phyloP scores from a whole-genome alignment of 2,329 filamentous ascomycete species.

The Didymella arachidicola region DNA sequence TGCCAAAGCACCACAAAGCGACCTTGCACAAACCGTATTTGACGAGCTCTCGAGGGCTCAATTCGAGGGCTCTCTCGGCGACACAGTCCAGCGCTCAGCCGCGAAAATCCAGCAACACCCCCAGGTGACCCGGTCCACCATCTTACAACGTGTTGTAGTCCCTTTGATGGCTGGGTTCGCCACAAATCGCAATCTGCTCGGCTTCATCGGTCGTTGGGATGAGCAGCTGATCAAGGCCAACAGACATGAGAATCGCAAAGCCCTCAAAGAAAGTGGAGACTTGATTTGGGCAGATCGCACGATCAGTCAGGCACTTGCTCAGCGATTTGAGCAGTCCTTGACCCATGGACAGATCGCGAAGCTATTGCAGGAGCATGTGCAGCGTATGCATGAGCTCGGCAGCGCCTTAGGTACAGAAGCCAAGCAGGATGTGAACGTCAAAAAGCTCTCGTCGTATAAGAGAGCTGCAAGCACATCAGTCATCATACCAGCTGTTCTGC shows the following conservation, averaged over 20 bases:
- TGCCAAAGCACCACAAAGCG: slow-evolving; percentile 27
- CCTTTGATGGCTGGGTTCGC: slow-evolving; percentile 48
- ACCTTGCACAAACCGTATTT: slow-evolving; percentile 42
- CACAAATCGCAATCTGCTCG: slow-evolving; percentile 44
- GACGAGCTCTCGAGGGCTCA: slow-evolving; percentile 37
- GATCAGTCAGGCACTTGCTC: slow-evolving; percentile 33
- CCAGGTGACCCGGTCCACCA: background rate
- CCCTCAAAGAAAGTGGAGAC: slow-evolving; percentile 26
- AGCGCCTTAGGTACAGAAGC: slow-evolving; percentile 21
- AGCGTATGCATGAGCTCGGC: slow-evolving; percentile 30
- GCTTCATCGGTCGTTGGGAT: slow-evolving; percentile 48
- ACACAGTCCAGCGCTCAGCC: background rate
- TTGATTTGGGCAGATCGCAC: slow-evolving; percentile 44
- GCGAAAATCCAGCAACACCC: background rate
- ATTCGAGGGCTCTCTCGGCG: slow-evolving; percentile 15
- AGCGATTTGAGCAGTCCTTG: slow-evolving; percentile 42
- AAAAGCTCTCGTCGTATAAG: slow-evolving; percentile 31
- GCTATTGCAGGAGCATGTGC: slow-evolving; percentile 40
- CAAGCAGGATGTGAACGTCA: slow-evolving; percentile 28
- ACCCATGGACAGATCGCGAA: slow-evolving; percentile 44
- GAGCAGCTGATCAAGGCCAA: slow-evolving; percentile 38
- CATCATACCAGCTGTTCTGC: slow-evolving; percentile 40
- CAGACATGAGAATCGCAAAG: slow-evolving; percentile 27
- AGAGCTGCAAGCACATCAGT: slow-evolving; percentile 40
- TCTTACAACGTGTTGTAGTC: slow-evolving; percentile 35